These are phyloP conservation scores for Aureobasidium sp. DNA, from an alignment of 2,329 filamentous ascomycete genomes.

Conservation along the genomic window DNA sequence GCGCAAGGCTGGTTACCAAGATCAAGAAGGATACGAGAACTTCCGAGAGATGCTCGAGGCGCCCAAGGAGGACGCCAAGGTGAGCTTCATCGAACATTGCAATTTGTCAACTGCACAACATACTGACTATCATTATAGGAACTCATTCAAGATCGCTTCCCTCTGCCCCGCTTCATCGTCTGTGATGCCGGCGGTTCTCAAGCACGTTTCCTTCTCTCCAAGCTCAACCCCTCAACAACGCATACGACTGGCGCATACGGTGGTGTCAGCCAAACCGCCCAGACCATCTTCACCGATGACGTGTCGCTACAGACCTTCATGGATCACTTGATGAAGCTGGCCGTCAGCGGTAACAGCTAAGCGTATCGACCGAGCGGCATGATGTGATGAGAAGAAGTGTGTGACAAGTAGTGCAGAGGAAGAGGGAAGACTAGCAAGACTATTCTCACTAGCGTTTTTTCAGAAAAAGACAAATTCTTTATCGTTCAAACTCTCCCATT, in stretches of 20 bases:
- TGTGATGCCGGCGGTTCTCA: conserved; percentile 98
- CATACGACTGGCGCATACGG: conserved; percentile 80
- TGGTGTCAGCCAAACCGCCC: conserved; percentile 79
- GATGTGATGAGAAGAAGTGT: background rate
- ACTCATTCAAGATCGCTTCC: conserved; percentile 93
- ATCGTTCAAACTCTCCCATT: background rate
- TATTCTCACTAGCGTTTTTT: background rate
- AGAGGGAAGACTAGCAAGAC: background rate
- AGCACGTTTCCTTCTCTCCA: conserved; percentile 91
- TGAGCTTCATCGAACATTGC: conserved; percentile 42
- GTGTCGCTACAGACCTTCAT: conserved; percentile 98
- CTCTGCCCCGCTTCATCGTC: conserved; percentile 95
- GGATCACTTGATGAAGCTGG: conserved; percentile 95
- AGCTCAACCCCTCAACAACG: conserved; percentile 95
- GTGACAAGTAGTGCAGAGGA: background rate
- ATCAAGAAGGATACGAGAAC: conserved; percentile 97
- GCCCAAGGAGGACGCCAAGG: conserved; percentile 92
- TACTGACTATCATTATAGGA: conserved; percentile 50
- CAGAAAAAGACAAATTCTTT: background rate
- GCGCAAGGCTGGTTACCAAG: conserved; percentile 96
- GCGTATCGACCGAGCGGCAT: background rate
- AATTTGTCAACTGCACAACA: too few species aligned
- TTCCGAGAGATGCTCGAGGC: conserved; percentile 81
- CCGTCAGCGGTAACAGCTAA: conserved; percentile 33
- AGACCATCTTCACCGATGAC: conserved; percentile 98